Percentiles rank a stretch among this genome's conserved stretches.
phyloP scores from a whole-genome alignment of 441 rosid genomes.

The Melastoma candidum region DNA sequence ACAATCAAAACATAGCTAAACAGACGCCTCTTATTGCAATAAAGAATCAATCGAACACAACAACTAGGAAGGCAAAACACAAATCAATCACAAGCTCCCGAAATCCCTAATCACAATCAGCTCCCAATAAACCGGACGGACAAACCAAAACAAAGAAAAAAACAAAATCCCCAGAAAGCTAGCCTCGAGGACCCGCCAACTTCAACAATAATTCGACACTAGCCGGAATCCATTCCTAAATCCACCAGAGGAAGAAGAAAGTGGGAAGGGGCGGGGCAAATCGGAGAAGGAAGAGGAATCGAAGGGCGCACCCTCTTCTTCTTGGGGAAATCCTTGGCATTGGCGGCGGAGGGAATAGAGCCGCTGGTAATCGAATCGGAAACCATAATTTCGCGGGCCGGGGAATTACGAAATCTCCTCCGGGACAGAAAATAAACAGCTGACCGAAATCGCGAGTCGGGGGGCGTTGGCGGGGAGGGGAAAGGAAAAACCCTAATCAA shows the following conservation, averaged over 20 bases:
- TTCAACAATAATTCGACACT: background rate
- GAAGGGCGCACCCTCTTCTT: conserved; percentile 36
- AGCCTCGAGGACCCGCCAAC: background rate
- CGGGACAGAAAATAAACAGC: no score
- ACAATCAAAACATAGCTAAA: background rate
- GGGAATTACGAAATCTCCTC: no score
- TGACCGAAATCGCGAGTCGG: no score
- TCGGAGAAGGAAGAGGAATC: no score
- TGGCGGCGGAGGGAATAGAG: conserved; percentile 19
- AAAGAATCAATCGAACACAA: no score
- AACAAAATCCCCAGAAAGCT: background rate
- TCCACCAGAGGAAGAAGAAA: background rate
- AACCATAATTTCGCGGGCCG: conserved; percentile 18
- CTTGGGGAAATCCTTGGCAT: conserved; percentile 27
- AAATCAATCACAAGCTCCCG: no score
- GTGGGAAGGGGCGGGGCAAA: background rate
- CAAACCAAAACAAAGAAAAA: conserved; percentile 6
- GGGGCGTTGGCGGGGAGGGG: no score
- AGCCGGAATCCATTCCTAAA: background rate
- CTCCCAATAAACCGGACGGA: no score
- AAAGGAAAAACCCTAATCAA: no score
- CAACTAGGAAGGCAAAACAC: no score
- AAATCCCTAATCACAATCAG: no score
- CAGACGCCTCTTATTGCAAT: no score
- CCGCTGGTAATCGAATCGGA: conserved; percentile 32